phyloP scores from a whole-genome alignment of 352 stramenopile genomes.

The Lagenidium sp. region DNA sequence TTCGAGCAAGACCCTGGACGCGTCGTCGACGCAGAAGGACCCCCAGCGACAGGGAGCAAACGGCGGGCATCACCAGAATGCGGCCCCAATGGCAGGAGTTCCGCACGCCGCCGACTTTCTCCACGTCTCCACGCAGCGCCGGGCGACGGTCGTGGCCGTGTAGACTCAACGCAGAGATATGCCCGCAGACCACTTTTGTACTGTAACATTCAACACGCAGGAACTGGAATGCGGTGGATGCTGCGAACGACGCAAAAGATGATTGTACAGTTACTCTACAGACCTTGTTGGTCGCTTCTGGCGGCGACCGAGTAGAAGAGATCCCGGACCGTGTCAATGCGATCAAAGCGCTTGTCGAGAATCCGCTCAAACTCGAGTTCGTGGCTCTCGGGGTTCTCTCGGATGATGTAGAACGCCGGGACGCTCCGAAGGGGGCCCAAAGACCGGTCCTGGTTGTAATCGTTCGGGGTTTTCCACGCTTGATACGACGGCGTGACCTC shows the following conservation, averaged over 20 bases:
- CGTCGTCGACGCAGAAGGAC: background rate
- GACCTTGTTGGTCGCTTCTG: no score
- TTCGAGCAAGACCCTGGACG: background rate
- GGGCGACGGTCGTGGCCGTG: constrained; percentile 1
- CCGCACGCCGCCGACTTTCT: no score
- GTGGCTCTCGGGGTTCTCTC: constrained; percentile 9
- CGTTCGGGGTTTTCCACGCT: constrained; percentile 50
- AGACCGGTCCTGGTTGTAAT: constrained; percentile 45
- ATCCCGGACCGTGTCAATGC: constrained; percentile 24
- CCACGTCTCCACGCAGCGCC: background rate
- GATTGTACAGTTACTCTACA: no score
- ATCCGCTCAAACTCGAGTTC: constrained; percentile 29
- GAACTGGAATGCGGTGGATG: no score
- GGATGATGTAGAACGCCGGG: constrained; percentile 34
- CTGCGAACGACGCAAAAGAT: no score
- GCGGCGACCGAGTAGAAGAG: no score
- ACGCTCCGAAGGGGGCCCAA: constrained; percentile 37
- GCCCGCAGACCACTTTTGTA: no score
- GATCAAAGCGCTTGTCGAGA: constrained; percentile 42
- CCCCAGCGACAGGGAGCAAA: no score
- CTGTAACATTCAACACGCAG: no score
- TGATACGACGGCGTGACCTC: constrained; percentile 53
- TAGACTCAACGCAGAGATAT: no score
- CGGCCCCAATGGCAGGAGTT: no score
- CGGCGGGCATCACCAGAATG: no score